phyloP scores from a whole-genome alignment of 2,329 filamentous ascomycete species.

The Sarocladiaceae sp. region DNA sequence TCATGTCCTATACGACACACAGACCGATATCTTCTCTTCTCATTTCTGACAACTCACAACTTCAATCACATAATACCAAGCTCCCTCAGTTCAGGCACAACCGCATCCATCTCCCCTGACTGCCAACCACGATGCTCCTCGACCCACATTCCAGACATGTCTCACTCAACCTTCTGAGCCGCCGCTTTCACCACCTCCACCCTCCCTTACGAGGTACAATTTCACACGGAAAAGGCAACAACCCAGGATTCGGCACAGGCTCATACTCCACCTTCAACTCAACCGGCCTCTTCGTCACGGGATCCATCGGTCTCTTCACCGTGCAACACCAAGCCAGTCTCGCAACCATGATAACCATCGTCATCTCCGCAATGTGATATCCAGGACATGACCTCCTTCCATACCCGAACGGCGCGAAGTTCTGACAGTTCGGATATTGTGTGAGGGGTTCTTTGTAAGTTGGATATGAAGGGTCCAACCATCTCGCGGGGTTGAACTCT shows the following conservation, averaged over 20 bases:
- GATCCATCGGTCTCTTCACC: conserved; percentile 24
- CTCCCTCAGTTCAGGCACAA: no score
- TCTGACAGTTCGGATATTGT: conserved; percentile 31
- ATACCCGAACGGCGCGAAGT: conserved; percentile 47
- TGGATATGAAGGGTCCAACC: conserved; percentile 30
- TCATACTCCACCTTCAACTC: conserved; percentile 9
- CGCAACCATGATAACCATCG: conserved; percentile 35
- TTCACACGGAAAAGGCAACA: conserved; percentile 8
- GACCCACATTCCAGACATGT: neutral
- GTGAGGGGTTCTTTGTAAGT: conserved; percentile 36
- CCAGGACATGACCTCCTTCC: conserved; percentile 46
- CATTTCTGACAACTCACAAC: no score
- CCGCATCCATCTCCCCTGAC: neutral
- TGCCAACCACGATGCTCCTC: neutral
- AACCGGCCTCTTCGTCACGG: conserved; percentile 13
- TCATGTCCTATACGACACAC: no score
- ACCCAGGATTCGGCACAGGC: conserved; percentile 5
- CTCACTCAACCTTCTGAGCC: neutral
- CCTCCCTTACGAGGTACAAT: neutral
- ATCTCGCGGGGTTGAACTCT: conserved; percentile 34
- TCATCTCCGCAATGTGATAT: conserved; percentile 35
- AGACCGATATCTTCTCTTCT: no score
- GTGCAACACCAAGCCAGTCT: conserved; percentile 32
- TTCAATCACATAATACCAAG: no score
- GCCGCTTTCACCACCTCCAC: neutral